A percentile compares a stretch with the other conserved stretches of the same genome.
These are phyloP conservation scores for Ustilago crameri DNA, from an alignment of 1,284 basidiomycete genomes.

Conservation along the genomic window DNA sequence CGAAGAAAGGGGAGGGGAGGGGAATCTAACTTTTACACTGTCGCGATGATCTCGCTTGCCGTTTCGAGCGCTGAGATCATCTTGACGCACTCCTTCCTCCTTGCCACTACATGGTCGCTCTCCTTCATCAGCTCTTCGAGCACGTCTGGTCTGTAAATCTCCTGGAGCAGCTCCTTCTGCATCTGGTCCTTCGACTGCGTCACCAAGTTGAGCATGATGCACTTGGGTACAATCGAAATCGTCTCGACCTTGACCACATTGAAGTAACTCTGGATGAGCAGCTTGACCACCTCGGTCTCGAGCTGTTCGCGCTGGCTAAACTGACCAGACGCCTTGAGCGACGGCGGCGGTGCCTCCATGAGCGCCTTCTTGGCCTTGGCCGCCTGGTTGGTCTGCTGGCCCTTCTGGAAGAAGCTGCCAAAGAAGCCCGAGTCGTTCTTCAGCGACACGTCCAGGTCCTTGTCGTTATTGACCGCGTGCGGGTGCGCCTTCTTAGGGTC, in stretches of 20 bases:
- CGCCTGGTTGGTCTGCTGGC: slow-evolving; percentile 72
- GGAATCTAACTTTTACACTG: slow-evolving; percentile 47
- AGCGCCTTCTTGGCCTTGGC: slow-evolving; percentile 74
- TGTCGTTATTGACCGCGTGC: slow-evolving; percentile 84
- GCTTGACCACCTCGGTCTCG: slow-evolving; percentile 98
- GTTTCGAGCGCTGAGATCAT: slow-evolving; percentile 67
- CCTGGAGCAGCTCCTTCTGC: slow-evolving; percentile 81
- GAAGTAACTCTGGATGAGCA: slow-evolving; percentile 68
- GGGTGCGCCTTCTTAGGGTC: slow-evolving; percentile 61
- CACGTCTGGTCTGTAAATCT: slow-evolving; percentile 65
- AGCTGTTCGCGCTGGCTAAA: slow-evolving; percentile 94
- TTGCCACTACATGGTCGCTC: slow-evolving; percentile 64
- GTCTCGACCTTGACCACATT: slow-evolving; percentile 89
- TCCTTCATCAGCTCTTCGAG: slow-evolving; percentile 67
- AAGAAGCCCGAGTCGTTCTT: slow-evolving; percentile 91
- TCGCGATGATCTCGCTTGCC: slow-evolving; percentile 65
- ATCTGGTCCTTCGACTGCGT: slow-evolving; percentile 91
- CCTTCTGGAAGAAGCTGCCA: slow-evolving; percentile 86
- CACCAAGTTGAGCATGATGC: slow-evolving; percentile 92
- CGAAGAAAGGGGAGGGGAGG: neutral
- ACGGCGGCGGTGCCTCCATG: slow-evolving; percentile 89
- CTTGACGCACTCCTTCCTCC: slow-evolving; percentile 67
- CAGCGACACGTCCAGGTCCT: slow-evolving; percentile 88
- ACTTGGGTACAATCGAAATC: slow-evolving; percentile 97
- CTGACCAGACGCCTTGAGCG: slow-evolving; percentile 90